Base-by-base conservation (phyloP, 805 yeast species). In the Candida namnaoensis region DNA sequence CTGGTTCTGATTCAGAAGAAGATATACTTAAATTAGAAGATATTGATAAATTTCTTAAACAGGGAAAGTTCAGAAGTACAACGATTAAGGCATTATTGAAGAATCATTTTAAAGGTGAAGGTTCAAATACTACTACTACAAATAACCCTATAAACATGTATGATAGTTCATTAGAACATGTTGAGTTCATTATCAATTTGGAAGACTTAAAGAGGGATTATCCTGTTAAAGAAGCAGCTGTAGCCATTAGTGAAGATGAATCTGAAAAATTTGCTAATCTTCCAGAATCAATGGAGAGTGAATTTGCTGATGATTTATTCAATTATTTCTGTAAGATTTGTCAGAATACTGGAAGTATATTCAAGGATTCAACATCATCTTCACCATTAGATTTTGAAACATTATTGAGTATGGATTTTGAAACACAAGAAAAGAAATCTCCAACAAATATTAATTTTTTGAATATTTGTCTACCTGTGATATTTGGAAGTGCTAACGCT, bases 401-500 rank as follows among this genome's bases (percentile, higher is more conserved):
- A 27, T 27, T 27, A 27, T 27, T 27, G 28, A 27, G 9, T 27
- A 7, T 27, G 9, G 30, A 27, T 27, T 27, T 27, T 27, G 5
- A 27, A 27, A 27, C 30, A 27, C 30, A 27, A 27, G 30, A 7
- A 27, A 27, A 27, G 30, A 27, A 27, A 27, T 27, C 11, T 9
- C 33, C 33, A 30, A 30, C 2, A 12, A 30, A 12, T 5, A 30
- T 30, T 15, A 35, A 37, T 33, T 37, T 24, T 14, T n/a, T 41
- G 25, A 37, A 34, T 10, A 47, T 47, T 10, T 40, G 41, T 19
- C 27, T 47, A 11, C 45, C 48, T 13, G 32, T 47, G 15, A 38
- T 47, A 5, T 44, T 47, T 6, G 51, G 51, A 27, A 45, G 45
- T 36, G 44, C 47, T 10, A 38, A 44, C n/a, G 41, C 43, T 11